Evolutionary conservation across 371 early-diverging fungal species (phyloP), one percentile per base, ranked within the genome.

Genomic region (Mucor saturninus): DNA sequence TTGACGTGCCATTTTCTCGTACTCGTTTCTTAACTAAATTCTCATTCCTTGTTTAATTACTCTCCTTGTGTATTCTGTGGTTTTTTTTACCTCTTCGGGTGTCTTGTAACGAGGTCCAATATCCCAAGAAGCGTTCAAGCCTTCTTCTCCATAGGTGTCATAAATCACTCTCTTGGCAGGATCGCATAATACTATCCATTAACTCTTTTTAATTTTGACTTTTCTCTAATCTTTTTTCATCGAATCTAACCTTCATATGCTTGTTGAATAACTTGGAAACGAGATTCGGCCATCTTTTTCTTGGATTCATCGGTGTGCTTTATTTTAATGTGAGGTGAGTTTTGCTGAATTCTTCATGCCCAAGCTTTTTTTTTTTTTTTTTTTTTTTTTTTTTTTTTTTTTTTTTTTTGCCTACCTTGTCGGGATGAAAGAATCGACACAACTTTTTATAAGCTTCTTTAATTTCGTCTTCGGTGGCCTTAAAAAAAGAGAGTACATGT

Each of bases 121-220:
- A 35, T 93, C 94, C 91, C 88, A 90, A 53, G 77, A 81, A 29
- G 85, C 83, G 30, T 77, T 80, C 11, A 96, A 65, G 11, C 94
- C 98, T 61, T 93, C 87, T 61, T 89, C 91, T 10, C 98, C 98
- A 57, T 95, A 95, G 26, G 83, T 85, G 73, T 99, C 98, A 72
- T 99, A 99, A 35, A 93, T 87, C 9, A 89, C 85, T 52, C 98
- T 86, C 58, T 87, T 87, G 21, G 83, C 84, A 4, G 91, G 86
- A 75, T 98, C 90, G 45, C 84, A 86, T 50, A 98, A 75, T 3
- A 96, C 95, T 93, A 61, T 28, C 21, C 0, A 7, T 48, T 9
- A 39, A 11, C n/a, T 15, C 26, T 35, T 21, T 10, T 37, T 11
- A 3, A 35, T 6, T 39, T 35, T 30, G 45, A 29, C 32, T 45